phyloP scores from a whole-genome alignment of 2,329 filamentous ascomycete species.

The Fusarium fujikuroi region DNA sequence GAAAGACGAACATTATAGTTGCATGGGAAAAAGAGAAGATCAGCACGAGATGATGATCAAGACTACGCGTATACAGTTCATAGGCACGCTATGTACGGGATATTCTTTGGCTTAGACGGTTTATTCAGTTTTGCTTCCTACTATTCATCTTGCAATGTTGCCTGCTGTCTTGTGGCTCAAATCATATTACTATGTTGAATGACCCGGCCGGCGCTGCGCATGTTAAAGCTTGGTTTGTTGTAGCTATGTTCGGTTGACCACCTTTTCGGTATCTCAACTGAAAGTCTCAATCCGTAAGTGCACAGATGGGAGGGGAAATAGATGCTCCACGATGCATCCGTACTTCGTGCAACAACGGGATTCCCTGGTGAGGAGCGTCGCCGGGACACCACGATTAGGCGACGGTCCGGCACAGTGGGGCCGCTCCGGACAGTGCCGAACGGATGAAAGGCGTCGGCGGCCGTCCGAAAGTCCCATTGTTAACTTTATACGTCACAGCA shows the following conservation, averaged over 20 bases:
- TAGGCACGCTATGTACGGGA: conserved; percentile 34
- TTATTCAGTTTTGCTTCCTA: conserved; percentile 19
- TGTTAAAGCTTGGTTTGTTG: not conserved
- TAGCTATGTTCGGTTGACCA: not conserved
- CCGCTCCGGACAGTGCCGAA: conserved; percentile 24
- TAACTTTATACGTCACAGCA: conserved; percentile 13
- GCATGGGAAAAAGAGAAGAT: not conserved
- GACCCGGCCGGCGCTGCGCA: not conserved
- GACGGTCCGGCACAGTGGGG: conserved; percentile 27
- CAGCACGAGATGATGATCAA: conserved; percentile 26
- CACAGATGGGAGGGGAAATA: not conserved
- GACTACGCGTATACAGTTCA: conserved; percentile 17
- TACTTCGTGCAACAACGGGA: not conserved
- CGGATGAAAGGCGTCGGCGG: not conserved
- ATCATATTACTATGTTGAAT: not conserved
- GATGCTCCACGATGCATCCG: not conserved
- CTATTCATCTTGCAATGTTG: not conserved
- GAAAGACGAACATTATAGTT: conserved; percentile 27
- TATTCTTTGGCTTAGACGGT: conserved; percentile 41
- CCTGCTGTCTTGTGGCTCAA: not conserved
- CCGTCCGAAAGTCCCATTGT: not conserved
- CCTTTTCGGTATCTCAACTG: not conserved
- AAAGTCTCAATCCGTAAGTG: not conserved
- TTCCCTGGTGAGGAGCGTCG: not conserved
- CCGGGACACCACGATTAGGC: not conserved